These are phyloP conservation scores for Canavalia gladiata DNA, from an alignment of 306 rosid species.

Conservation along the genomic window DNA sequence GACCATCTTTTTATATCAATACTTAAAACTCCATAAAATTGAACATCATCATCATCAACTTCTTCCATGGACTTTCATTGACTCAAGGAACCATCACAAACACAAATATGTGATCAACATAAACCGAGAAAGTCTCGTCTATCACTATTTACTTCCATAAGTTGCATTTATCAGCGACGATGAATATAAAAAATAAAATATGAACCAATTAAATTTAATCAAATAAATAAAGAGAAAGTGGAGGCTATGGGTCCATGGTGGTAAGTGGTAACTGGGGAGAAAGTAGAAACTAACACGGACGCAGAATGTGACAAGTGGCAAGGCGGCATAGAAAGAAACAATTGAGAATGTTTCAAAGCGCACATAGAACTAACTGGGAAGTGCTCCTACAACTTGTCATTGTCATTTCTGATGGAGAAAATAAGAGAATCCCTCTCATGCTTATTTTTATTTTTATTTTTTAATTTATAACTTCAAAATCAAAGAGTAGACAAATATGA, in stretches of 20 bases:
- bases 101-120: no score
- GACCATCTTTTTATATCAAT: no score
- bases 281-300: not conserved
- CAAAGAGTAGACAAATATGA: not conserved
- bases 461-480: conserved; percentile 2
- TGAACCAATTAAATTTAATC: no score
- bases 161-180: no score
- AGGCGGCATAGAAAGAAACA: not conserved
- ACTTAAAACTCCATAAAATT: no score
- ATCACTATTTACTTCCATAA: no score
- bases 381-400: not conserved
- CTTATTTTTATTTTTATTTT: not conserved
- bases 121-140: no score
- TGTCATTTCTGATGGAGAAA: not conserved
- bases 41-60: no score
- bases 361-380: no score
- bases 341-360: conserved; percentile 13
- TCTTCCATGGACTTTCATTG: no score
- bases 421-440: conserved; percentile 8
- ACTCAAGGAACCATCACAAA: no score
- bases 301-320: conserved; percentile 5
- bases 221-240: not conserved
- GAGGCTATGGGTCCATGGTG: not conserved
- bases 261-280: not conserved
- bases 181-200: no score